Evolutionary conservation across 306 rosid genomes (phyloP), one percentile per base, ranked within the genome.

Genomic region (Chamaecrista fasciculata): DNA sequence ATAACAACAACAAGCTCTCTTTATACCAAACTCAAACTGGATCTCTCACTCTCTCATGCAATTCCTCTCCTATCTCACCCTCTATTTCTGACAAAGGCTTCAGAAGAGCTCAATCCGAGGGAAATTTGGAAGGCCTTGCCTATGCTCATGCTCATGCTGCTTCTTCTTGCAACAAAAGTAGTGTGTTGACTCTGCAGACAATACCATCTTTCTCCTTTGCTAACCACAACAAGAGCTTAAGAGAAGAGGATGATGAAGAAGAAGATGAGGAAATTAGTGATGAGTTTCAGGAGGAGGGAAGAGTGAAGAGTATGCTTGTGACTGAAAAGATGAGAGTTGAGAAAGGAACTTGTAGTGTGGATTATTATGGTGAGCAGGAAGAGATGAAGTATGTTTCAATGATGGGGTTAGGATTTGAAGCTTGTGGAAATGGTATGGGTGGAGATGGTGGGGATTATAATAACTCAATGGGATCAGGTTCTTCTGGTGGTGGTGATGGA

Each of bases 41-140:
- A 33, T 44, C 74, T 65, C 77, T 71, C 48, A 68, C 34, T 48
- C 80, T 76, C 63, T 82, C 92, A 9, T 66, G 83, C 79, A 80
- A 15, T 33, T 82, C 96, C 73, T 92, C 98, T 37, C 98, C 96
- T 4, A 84, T 85, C 39, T 91, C 94, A 3, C 96, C 88, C 21
- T 80, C 97, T 42, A 37, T 86, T 67, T 20, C 79, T 47, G 89
- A 57, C n/a, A 79, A 70, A 33, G 87, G 92, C 24, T 86, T 91
- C 5, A 82, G 86, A 56, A 88, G 95, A 78, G 95, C 82, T 49
- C 91, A 88, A 73, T 95, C 99, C 39, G 97, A 87, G 36, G 96
- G 97, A 9, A 91, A 86, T 79, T 79, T 95, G 76, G 82, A 82
- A 56, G 84, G 81, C 25, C 79, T 89, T 5, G 81, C 80, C 37